Conservation (phyloP, 2,329 filamentous ascomycete genomes). For the Didymella pinodella region DNA sequence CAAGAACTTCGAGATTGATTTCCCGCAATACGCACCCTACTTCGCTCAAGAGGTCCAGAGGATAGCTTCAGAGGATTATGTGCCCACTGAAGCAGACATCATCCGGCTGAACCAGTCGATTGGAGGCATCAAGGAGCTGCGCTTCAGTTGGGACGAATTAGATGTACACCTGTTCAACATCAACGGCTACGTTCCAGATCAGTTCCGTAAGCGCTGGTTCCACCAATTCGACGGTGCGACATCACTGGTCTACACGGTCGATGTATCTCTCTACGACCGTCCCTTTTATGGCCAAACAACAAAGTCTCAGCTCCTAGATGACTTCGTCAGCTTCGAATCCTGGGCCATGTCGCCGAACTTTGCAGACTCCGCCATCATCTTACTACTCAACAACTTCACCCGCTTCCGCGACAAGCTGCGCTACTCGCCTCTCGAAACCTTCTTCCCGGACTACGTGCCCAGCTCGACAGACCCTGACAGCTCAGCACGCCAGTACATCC, state of each 20-base stretch:
- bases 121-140: constrained; percentile 45
- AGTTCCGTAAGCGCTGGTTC: constrained; percentile 48
- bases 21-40: constrained; percentile 47
- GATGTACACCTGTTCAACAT: constrained; percentile 50
- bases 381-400: constrained; percentile 48
- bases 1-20: constrained; percentile 49
- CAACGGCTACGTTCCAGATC: constrained; percentile 40
- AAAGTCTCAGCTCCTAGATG: constrained; percentile 42
- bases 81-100: constrained; percentile 47
- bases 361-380: constrained; percentile 38
- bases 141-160: constrained; percentile 48
- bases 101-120: constrained; percentile 43
- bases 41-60: constrained; percentile 41
- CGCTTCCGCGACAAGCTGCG: constrained; percentile 45
- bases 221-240: constrained; percentile 48
- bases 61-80: constrained; percentile 39
- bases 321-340: constrained; percentile 43
- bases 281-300: constrained; percentile 38
- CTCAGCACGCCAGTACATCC: constrained; percentile 43
- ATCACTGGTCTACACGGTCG: constrained; percentile 44
- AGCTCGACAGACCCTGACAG: constrained; percentile 33
- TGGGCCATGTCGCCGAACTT: constrained; percentile 44
- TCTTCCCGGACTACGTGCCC: constrained; percentile 42
- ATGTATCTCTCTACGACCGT: constrained; percentile 46
- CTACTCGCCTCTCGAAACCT: constrained; percentile 38